A percentile compares a stretch with the other conserved stretches of the same genome.
phyloP scores from a whole-genome alignment of 2,329 filamentous ascomycete genomes.

The Colletotrichum chlorophyti region DNA sequence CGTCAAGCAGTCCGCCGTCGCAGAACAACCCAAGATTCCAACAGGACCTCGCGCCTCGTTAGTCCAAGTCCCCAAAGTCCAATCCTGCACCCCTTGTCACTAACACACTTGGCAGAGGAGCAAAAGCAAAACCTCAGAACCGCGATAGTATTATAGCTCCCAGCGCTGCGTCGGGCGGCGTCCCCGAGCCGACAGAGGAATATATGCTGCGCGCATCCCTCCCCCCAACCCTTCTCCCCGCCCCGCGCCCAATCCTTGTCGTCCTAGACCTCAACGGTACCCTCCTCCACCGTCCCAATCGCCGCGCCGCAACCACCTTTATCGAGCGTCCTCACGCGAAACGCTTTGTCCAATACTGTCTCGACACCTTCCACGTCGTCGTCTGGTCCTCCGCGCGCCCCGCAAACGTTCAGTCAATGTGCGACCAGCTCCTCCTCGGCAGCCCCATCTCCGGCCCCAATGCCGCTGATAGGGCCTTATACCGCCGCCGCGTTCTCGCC shows the following conservation, averaged over 20 bases:
- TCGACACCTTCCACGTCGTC: slow-evolving; percentile 79
- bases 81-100: not conserved
- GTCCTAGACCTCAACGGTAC: slow-evolving; percentile 95
- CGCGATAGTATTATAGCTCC: slow-evolving; percentile 32
- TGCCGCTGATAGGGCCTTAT: slow-evolving; percentile 38
- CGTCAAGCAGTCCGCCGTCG: not conserved
- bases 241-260: slow-evolving; percentile 73
- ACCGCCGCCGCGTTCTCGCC: slow-evolving; percentile 65
- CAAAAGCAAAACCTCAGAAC: not conserved
- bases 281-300: slow-evolving; percentile 73
- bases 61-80: too few relatives aligned
- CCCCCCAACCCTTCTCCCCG: slow-evolving; percentile 46
- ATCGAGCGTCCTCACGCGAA: slow-evolving; percentile 71
- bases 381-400: slow-evolving; percentile 90
- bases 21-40: not conserved
- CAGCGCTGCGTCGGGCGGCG: slow-evolving; percentile 56
- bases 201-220: slow-evolving; percentile 66
- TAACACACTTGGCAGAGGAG: not conserved
- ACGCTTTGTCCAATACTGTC: slow-evolving; percentile 75
- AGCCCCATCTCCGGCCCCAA: not conserved
- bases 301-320: slow-evolving; percentile 55
- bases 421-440: slow-evolving; percentile 64
- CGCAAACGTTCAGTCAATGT: slow-evolving; percentile 74
- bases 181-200: slow-evolving; percentile 63
- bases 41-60: slow-evolving; percentile 3